Evolutionary conservation across 2,329 filamentous ascomycete species (phyloP).

Genomic region (Claviceps citrina): DNA sequence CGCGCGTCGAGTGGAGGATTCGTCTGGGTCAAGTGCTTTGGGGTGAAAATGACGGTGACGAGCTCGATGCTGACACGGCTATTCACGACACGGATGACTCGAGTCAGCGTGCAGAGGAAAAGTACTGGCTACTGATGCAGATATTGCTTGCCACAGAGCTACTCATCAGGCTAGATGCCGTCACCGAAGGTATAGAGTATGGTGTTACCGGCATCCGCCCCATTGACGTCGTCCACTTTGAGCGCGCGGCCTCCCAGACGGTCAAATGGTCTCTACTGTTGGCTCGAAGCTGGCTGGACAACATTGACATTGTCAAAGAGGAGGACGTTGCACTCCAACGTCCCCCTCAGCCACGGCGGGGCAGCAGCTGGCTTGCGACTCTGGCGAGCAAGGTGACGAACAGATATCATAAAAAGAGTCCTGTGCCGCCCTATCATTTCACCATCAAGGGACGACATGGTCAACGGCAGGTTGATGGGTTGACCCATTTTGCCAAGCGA

Average conservation of each 20-base stretch:
- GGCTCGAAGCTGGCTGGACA: conserved; percentile 52
- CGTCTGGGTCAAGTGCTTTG: conserved; percentile 57
- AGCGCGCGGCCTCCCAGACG: conserved; percentile 43
- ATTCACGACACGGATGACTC: conserved; percentile 32
- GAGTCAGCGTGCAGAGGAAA: conserved; percentile 42
- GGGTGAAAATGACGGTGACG: conserved; percentile 38
- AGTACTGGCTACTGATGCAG: conserved; percentile 52
- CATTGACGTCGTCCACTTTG: conserved; percentile 44
- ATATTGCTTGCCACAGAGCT: conserved; percentile 50
- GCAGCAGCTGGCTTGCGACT: conserved; percentile 37
- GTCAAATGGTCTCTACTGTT: conserved; percentile 53
- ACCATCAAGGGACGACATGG: conserved; percentile 40
- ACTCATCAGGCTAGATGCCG: conserved; percentile 46
- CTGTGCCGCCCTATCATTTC: conserved; percentile 23
- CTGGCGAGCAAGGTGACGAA: conserved; percentile 39
- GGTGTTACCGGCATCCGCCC: conserved; percentile 35
- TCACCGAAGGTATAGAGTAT: conserved; percentile 44
- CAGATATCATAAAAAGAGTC: conserved; percentile 23
- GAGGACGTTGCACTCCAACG: conserved; percentile 13
- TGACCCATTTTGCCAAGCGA: conserved; percentile 48
- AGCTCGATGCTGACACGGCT: conserved; percentile 36
- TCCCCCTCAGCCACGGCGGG: conserved; percentile 9
- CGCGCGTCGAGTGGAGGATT: conserved; percentile 59
- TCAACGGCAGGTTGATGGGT: conserved; percentile 42
- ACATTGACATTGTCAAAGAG: conserved; percentile 41